Conservation (phyloP, 2,329 filamentous ascomycete species). For the Venturia pyrina region DNA sequence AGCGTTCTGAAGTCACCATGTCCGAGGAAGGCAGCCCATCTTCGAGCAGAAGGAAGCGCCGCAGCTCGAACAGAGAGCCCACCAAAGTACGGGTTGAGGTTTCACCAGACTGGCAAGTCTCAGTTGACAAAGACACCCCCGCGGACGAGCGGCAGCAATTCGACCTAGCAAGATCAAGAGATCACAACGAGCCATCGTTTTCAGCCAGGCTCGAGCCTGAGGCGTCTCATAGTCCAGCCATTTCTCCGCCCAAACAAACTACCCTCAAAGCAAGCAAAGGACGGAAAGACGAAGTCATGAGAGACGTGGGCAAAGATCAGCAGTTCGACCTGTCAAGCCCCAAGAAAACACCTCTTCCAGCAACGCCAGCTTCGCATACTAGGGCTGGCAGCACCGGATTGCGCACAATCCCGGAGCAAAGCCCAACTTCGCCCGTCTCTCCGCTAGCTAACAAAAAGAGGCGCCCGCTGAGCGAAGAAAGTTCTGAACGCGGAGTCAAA, state of each 20-base stretch:
- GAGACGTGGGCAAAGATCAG: neutral
- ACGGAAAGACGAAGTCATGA: neutral
- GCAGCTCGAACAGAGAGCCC: constrained; percentile 8
- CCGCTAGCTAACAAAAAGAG: constrained; percentile 29
- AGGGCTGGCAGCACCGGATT: constrained; percentile 29
- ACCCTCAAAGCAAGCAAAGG: neutral
- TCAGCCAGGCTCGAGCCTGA: neutral
- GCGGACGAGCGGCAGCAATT: neutral
- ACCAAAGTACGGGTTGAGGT: constrained; percentile 16
- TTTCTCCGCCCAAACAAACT: neutral
- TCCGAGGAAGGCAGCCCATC: neutral
- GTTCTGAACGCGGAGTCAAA: neutral
- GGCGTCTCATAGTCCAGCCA: neutral
- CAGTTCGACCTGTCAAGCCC: neutral
- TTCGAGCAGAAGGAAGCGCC: neutral
- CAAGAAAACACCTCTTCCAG: constrained; percentile 18
- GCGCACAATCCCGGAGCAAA: constrained; percentile 42
- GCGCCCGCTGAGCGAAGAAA: constrained; percentile 19
- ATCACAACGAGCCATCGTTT: constrained; percentile 2
- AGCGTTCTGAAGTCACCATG: neutral
- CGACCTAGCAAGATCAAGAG: neutral
- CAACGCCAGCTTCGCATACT: constrained; percentile 17
- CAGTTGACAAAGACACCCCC: neutral
- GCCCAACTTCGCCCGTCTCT: constrained; percentile 29
- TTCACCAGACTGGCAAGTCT: constrained; percentile 16